phyloP scores from a whole-genome alignment of 352 stramenopile genomes.

The Phytopythium montanum region DNA sequence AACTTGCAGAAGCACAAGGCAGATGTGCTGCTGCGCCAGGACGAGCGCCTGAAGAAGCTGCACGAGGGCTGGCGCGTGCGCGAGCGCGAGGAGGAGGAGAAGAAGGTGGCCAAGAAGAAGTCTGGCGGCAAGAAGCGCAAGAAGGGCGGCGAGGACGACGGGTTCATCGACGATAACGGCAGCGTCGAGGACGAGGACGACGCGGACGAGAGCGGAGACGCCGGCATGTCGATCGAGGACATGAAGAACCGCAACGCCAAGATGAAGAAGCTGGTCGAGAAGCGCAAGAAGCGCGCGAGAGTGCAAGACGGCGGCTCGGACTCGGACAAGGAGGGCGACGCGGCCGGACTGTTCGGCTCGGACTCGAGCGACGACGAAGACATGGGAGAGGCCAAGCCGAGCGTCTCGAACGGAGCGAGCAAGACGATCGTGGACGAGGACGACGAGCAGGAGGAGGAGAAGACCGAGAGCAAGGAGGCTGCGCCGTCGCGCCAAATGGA shows the following conservation, averaged over 20 bases:
- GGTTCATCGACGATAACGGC: constrained; percentile 62
- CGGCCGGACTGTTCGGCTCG: constrained; percentile 74
- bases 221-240: constrained; percentile 81
- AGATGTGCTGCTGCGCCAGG: constrained; percentile 74
- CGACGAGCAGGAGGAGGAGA: constrained; percentile 12
- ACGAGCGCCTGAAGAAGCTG: constrained; percentile 77
- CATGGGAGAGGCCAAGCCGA: constrained; percentile 23
- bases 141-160: constrained; percentile 69
- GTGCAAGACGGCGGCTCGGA: constrained; percentile 51
- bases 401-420: constrained; percentile 12
- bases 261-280: constrained; percentile 84
- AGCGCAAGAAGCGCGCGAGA: constrained; percentile 72
- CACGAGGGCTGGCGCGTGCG: constrained; percentile 81
- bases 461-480: too few relatives aligned
- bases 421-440: constrained; percentile 11
- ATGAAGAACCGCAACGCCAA: constrained; percentile 89
- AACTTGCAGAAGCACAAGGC: constrained; percentile 59
- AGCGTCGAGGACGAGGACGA: constrained; percentile 59
- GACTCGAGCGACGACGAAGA: constrained; percentile 78
- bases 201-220: constrained; percentile 51
- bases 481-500: constrained; percentile 39
- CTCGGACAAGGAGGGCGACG: constrained; percentile 52
- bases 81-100: constrained; percentile 81
- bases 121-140: constrained; percentile 72
- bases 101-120: constrained; percentile 77